Evolutionary conservation across 768 basidiomycete species (phyloP).

Genomic region (Chalciporus piperatus): DNA sequence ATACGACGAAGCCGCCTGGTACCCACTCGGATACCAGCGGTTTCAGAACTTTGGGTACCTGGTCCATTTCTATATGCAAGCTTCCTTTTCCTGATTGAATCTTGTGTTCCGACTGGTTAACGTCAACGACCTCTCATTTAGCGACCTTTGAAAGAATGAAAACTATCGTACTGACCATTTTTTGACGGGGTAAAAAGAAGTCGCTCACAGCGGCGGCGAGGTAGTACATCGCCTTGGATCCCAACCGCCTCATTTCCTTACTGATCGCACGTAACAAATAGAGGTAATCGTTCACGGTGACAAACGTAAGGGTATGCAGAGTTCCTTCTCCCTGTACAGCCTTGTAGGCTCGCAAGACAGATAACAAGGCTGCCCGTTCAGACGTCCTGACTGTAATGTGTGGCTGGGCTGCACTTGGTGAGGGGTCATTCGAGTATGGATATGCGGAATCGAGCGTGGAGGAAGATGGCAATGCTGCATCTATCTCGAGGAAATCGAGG

Average conservation of each 20-base stretch:
- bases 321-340: constrained; percentile 69
- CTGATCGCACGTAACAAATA: constrained; percentile 85
- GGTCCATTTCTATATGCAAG: constrained; percentile 95
- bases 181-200: constrained; percentile 91
- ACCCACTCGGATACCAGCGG: constrained; percentile 95
- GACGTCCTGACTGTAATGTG: constrained; percentile 65
- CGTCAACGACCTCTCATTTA: neutral
- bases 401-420: constrained; percentile 28
- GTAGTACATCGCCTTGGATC: constrained; percentile 84
- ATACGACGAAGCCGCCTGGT: constrained; percentile 85
- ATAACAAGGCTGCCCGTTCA: constrained; percentile 63
- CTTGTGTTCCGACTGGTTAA: constrained; percentile 86
- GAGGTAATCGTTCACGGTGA: constrained; percentile 94
- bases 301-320: constrained; percentile 84
- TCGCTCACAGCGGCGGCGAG: constrained; percentile 98
- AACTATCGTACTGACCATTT: constrained; percentile 61
- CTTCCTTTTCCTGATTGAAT: constrained; percentile 97
- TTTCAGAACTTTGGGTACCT: constrained; percentile 94
- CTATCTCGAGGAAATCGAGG: constrained; percentile 87
- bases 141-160: neutral
- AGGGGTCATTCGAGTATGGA: constrained; percentile 31
- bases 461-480: constrained; percentile 23
- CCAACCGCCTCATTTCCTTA: constrained; percentile 68
- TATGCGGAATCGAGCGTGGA: constrained; percentile 16
- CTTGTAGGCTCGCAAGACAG: constrained; percentile 79